phyloP scores from a whole-genome alignment of 1,284 basidiomycete species.

The Afroboletus lepidellus region DNA sequence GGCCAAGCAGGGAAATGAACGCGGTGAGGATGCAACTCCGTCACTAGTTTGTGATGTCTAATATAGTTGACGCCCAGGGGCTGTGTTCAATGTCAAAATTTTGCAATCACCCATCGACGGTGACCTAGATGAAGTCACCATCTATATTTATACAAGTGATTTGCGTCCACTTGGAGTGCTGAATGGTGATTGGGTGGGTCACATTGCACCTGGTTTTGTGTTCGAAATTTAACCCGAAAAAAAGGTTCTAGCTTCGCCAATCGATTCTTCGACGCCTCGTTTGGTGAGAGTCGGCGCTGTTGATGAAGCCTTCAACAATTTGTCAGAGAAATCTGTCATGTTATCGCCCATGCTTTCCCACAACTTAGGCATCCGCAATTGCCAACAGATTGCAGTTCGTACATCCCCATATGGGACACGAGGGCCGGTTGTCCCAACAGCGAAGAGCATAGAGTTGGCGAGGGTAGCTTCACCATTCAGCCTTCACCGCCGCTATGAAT shows the following conservation, averaged over 20 bases:
- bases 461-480: constrained; percentile 82
- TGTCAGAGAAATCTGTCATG: constrained; percentile 41
- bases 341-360: constrained; percentile 27
- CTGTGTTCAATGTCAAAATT: constrained; percentile 29
- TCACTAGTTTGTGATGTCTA: constrained; percentile 5
- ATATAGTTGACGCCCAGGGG: constrained; percentile 4
- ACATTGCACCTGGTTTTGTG: background rate
- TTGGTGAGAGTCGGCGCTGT: constrained; percentile 59
- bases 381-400: constrained; percentile 31
- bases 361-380: constrained; percentile 22
- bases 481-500: constrained; percentile 72
- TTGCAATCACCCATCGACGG: constrained; percentile 36
- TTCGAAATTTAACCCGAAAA: constrained; percentile 1
- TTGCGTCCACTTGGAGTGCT: constrained; percentile 75
- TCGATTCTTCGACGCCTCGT: constrained; percentile 35
- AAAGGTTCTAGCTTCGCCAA: constrained; percentile 29
- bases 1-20: constrained; percentile 7
- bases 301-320: constrained; percentile 41
- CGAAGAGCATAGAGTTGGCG: constrained; percentile 74
- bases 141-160: constrained; percentile 61
- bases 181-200: constrained; percentile 84
- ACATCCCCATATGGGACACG: constrained; percentile 49
- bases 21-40: constrained; percentile 13
- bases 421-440: constrained; percentile 57
- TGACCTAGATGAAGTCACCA: constrained; percentile 45